A percentile compares a stretch with the other conserved stretches of the same genome.
Conservation (phyloP, 2,329 filamentous ascomycete genomes). For the Colletotrichum spaethianum region DNA sequence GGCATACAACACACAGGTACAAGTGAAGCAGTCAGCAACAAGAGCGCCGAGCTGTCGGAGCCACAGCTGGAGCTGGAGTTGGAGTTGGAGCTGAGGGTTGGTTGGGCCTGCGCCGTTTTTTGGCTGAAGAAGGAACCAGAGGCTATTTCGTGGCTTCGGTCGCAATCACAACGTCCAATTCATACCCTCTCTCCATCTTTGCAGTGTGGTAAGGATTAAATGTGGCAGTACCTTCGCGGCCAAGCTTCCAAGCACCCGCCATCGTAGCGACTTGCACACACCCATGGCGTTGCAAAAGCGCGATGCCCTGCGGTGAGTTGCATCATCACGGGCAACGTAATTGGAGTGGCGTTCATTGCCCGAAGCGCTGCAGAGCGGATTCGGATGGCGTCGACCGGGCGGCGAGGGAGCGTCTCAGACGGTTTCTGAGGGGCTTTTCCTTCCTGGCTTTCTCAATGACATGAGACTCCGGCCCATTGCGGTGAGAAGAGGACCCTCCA, state of each 20-base stretch:
- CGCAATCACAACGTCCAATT: constrained; percentile 18
- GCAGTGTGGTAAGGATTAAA: too few relatives aligned
- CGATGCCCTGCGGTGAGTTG: constrained; percentile 5
- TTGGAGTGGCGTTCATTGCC: constrained; percentile 29
- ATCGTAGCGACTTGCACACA: too few relatives aligned
- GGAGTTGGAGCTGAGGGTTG: constrained; percentile 13
- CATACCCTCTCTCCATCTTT: background rate
- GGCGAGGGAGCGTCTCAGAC: constrained; percentile 32
- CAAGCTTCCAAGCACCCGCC: too few relatives aligned
- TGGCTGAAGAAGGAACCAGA: constrained; percentile 15
- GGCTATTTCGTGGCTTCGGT: constrained; percentile 25
- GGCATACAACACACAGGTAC: background rate
- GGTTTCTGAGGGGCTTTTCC: background rate
- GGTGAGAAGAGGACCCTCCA: constrained; percentile 1
- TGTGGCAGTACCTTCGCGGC: background rate
- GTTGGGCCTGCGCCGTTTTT: background rate
- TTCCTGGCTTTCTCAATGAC: constrained; percentile 7
- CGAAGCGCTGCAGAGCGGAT: constrained; percentile 18
- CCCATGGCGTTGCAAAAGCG: background rate
- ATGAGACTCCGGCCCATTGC: constrained; percentile 17
- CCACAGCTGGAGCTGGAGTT: constrained; percentile 10
- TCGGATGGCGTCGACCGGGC: constrained; percentile 23
- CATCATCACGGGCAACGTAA: background rate
- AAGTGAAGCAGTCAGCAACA: background rate
- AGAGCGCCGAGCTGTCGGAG: constrained; percentile 1